Base-by-base conservation (phyloP, 192 early-diverging fungal species). In the Backusella tuberculispora region DNA sequence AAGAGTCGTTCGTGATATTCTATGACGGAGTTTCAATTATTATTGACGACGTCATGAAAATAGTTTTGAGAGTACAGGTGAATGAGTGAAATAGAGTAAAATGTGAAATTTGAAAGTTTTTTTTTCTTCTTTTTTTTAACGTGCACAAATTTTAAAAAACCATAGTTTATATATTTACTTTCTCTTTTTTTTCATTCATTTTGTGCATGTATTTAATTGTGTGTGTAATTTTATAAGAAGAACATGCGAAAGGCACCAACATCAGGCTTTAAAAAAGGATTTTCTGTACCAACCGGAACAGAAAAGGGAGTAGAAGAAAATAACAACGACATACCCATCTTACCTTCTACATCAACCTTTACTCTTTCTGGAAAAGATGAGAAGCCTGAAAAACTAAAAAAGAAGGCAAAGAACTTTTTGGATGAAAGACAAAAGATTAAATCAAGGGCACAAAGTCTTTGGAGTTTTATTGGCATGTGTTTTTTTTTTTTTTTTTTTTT, bases 361-460 rank as follows among this genome's bases (percentile, higher is more conserved):
- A 73, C 71, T 42, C 41, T 73, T 63, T 37, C 60, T 53, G 74
- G 65, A 40, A 83, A 76, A 71, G 85, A 89, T 71, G 91, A 92
- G 73, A 64, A 84, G 14, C 46, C 80, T 60, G 94, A 94, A 73
- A 93, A 91, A 80, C 77, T 92, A 3, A 74, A 86, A 60, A 94
- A 93, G 76, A 91, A 92, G 67, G 83, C 88, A 34, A 93, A 90
- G 71, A 85, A 83, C 47, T 94, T 96, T 79, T 72, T 95, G 24
- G 94, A 96, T 74, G 92, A 93, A 41, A 89, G 88, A 78, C 88
- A 90, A 66, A 94, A 92, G 67, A 76, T 84, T 15, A 95, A 95
- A 74, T 83, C 89, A 41, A 83, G 94, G 43, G 78, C 92, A 13
- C 75, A 78, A 12, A 85, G 88, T 13, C 78, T 96, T 21, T 91